Conservation (phyloP, 768 basidiomycete species). For the Tylopilus felleus region DNA sequence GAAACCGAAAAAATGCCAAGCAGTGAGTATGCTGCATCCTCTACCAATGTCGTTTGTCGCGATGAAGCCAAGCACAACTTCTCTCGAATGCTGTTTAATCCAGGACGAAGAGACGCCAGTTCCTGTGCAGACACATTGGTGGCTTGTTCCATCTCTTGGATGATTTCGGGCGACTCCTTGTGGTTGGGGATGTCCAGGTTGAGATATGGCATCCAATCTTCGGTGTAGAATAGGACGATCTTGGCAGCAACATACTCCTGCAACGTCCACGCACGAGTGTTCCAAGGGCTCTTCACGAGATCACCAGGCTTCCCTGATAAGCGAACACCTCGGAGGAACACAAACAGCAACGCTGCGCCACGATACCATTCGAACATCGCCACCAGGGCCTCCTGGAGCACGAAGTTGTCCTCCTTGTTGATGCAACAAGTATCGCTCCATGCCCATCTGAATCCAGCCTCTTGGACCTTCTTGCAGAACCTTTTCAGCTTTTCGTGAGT, state of each 20-base stretch:
- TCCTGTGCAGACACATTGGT: background rate
- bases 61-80: too few relatives aligned
- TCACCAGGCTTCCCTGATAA: background rate
- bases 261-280: slow-evolving; percentile 5
- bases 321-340: background rate
- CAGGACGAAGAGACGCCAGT: background rate
- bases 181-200: too few relatives aligned
- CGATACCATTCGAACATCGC: slow-evolving; percentile 7
- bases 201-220: background rate
- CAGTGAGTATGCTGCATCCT: too few relatives aligned
- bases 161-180: too few relatives aligned
- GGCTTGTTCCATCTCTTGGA: background rate
- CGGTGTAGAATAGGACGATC: slow-evolving; percentile 1
- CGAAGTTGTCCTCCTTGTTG: too few relatives aligned
- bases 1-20: too few relatives aligned
- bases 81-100: background rate
- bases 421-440: too few relatives aligned
- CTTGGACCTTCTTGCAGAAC: background rate
- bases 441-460: background rate
- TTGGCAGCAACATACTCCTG: too few relatives aligned
- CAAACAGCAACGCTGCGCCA: background rate
- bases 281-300: background rate
- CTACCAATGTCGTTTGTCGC: too few relatives aligned
- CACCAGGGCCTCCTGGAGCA: slow-evolving; percentile 1
- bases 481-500: too few relatives aligned